Percentiles rank a stretch among this genome's conserved stretches.
Evolutionary conservation across 1,284 basidiomycete genomes (phyloP).

Genomic region (Calocybe gambosa): DNA sequence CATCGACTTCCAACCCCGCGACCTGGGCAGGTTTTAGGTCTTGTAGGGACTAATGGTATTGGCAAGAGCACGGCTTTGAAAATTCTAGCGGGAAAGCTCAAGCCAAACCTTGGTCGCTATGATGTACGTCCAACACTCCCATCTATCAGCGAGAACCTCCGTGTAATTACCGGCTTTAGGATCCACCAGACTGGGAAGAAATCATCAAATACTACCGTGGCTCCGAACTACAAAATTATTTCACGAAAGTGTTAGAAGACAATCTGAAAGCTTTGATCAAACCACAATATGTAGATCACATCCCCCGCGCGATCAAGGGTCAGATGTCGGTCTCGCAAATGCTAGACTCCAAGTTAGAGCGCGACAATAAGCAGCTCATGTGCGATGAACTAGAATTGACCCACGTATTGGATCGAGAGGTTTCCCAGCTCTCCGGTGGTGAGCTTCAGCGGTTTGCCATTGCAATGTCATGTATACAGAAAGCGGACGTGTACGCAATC

Average conservation of each 20-base stretch:
- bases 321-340: constrained; percentile 80
- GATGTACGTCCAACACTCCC: constrained; percentile 54
- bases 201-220: constrained; percentile 97
- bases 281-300: constrained; percentile 98
- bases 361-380: constrained; percentile 78
- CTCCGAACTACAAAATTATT: constrained; percentile 96
- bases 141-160: constrained; percentile 4
- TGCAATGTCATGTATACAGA: constrained; percentile 89
- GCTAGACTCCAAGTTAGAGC: constrained; percentile 84
- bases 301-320: constrained; percentile 92
- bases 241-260: constrained; percentile 97
- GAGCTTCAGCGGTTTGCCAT: constrained; percentile 96
- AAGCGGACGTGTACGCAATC: constrained; percentile 71
- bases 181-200: constrained; percentile 96
- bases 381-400: constrained; percentile 82
- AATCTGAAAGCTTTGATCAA: constrained; percentile 97
- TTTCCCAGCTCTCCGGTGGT: constrained; percentile 85
- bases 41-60: constrained; percentile 98
- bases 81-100: constrained; percentile 91
- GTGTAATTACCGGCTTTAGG: constrained; percentile 36
- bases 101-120: constrained; percentile 88
- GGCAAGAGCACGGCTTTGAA: constrained; percentile 96
- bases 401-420: constrained; percentile 79
- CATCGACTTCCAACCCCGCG: constrained; percentile 93
- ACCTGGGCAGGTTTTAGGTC: constrained; percentile 91